Percentiles rank a stretch among this genome's conserved stretches.
phyloP scores from a whole-genome alignment of 2,329 filamentous ascomycete genomes.

The Pestalotiopsis fici region DNA sequence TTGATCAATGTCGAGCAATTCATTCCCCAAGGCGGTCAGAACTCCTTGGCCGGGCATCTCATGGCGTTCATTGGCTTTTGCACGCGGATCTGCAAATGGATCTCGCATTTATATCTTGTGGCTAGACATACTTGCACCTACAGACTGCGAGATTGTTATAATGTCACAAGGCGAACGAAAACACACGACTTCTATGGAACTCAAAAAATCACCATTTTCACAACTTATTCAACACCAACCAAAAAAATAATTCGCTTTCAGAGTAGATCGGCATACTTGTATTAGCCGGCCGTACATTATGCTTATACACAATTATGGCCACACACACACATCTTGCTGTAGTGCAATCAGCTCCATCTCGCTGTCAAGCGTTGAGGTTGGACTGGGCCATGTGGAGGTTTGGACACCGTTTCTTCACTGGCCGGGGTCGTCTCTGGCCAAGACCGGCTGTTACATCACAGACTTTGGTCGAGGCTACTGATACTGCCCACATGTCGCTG shows the following conservation, averaged over 20 bases:
- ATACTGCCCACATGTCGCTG: not conserved
- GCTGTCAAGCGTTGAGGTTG: not conserved
- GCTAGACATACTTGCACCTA: not conserved
- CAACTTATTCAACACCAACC: not conserved
- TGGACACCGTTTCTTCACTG: not conserved
- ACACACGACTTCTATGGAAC: constrained; percentile 11
- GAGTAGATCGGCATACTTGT: not conserved
- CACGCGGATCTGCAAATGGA: too few species aligned
- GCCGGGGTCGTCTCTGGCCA: not conserved
- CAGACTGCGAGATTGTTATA: constrained; percentile 9
- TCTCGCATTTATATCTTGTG: not conserved
- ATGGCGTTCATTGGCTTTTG: constrained; percentile 30
- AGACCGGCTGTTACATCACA: not conserved
- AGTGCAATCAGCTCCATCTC: not conserved
- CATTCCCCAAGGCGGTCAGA: constrained; percentile 1
- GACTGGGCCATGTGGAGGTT: not conserved
- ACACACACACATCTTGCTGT: not conserved
- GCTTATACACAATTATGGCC: not conserved
- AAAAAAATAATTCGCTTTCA: not conserved
- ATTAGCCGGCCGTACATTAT: constrained; percentile 1
- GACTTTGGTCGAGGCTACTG: not conserved
- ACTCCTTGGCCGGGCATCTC: constrained; percentile 27
- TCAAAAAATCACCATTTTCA: constrained; percentile 1
- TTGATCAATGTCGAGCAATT: not conserved
- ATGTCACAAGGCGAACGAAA: constrained; percentile 11